Conservation (phyloP, 306 rosid species). For the Morella rubra region DNA sequence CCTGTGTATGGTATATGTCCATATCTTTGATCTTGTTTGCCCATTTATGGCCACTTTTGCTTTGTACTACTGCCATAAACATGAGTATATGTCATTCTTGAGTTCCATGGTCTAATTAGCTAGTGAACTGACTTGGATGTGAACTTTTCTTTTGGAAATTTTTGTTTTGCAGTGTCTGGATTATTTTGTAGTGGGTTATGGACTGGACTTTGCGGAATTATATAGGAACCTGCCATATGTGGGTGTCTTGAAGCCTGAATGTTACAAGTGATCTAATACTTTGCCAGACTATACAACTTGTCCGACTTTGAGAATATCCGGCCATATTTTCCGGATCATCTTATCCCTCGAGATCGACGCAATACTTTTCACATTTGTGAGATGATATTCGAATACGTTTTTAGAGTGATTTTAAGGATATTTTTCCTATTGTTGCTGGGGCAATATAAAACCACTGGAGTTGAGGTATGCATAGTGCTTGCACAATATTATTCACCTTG, state of each 20-base stretch:
- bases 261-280: conserved; percentile 40
- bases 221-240: conserved; percentile 90
- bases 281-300: not conserved
- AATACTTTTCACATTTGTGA: not conserved
- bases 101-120: conserved; percentile 17
- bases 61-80: not conserved
- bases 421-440: not conserved
- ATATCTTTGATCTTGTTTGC: conserved; percentile 4
- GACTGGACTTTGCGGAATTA: conserved; percentile 76
- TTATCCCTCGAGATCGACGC: not conserved
- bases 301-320: not conserved
- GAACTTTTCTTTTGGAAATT: not conserved
- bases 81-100: not conserved
- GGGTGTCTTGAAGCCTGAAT: conserved; percentile 84
- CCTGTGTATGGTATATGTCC: not conserved
- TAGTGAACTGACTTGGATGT: not conserved
- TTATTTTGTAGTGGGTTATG: conserved; percentile 86
- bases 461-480: too few species aligned
- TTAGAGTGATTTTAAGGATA: not conserved
- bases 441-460: too few species aligned
- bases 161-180: conserved; percentile 74
- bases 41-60: not conserved
- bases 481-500: too few species aligned
- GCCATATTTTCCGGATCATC: not conserved
- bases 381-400: not conserved